A percentile compares a stretch with the other conserved stretches of the same genome.
phyloP scores from a whole-genome alignment of 1,139 yeast species.

The Debaryomyces nepalensis region DNA sequence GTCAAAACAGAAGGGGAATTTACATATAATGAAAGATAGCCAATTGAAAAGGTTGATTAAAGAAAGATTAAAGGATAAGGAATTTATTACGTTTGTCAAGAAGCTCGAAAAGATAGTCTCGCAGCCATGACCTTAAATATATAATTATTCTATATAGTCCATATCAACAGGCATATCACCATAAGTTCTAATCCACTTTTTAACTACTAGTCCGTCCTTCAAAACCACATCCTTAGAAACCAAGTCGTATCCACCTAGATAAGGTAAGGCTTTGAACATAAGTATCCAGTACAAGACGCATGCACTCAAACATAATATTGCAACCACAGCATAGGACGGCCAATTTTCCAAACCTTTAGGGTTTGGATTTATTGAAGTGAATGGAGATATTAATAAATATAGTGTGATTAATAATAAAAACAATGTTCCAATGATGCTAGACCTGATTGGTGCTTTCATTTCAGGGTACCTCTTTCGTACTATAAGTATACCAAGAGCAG shows the following conservation, averaged over 20 bases:
- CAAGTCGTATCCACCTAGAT: slow-evolving; percentile 46
- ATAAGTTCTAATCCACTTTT: slow-evolving; percentile 51
- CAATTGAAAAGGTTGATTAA: slow-evolving; percentile 18
- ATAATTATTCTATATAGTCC: slow-evolving; percentile 8
- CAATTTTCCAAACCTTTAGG: slow-evolving; percentile 48
- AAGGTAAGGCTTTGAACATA: slow-evolving; percentile 51
- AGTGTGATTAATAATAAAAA: slow-evolving; percentile 44
- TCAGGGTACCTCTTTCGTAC: slow-evolving; percentile 52
- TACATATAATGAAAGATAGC: slow-evolving; percentile 18
- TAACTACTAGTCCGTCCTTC: slow-evolving; percentile 59
- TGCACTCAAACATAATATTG: slow-evolving; percentile 34
- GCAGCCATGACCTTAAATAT: slow-evolving; percentile 9
- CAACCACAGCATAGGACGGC: slow-evolving; percentile 57
- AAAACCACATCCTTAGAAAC: slow-evolving; percentile 41
- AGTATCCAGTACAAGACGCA: slow-evolving; percentile 55
- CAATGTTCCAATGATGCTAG: slow-evolving; percentile 49
- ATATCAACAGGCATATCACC: slow-evolving; percentile 4
- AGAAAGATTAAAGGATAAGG: slow-evolving; percentile 15
- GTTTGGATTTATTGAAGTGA: slow-evolving; percentile 44
- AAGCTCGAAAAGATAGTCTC: slow-evolving; percentile 15
- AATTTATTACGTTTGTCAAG: slow-evolving; percentile 17
- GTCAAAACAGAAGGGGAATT: slow-evolving; percentile 8
- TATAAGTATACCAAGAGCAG: slow-evolving; percentile 57
- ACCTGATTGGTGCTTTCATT: slow-evolving; percentile 52
- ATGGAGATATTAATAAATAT: slow-evolving; percentile 53